Evolutionary conservation across 495 filamentous ascomycete genomes (phyloP).

Genomic region (Xylaria castorea): DNA sequence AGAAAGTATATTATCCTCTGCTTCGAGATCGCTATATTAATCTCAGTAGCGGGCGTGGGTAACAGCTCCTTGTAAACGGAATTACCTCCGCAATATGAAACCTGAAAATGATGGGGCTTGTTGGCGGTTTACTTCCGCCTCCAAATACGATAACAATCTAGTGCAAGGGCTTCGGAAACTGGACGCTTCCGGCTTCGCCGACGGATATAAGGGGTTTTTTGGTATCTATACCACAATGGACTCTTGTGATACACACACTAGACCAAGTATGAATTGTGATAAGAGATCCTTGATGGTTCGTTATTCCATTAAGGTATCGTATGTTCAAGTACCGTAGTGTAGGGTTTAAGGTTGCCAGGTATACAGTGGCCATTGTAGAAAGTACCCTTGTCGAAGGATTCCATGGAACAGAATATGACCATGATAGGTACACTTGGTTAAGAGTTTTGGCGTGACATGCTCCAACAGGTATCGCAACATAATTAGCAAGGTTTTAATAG

Average conservation of each 20-base stretch:
- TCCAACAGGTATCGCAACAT: not conserved
- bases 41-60: not conserved
- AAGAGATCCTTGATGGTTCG: not conserved
- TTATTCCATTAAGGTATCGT: not conserved
- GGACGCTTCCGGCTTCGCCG: not conserved
- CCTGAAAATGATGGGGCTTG: not conserved
- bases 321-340: not conserved
- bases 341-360: not conserved
- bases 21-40: not conserved
- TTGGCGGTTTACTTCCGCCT: not conserved
- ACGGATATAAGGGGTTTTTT: not conserved
- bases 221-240: no score
- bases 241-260: not conserved
- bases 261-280: not conserved
- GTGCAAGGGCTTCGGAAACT: not conserved
- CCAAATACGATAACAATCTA: not conserved
- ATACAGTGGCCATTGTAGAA: not conserved
- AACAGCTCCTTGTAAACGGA: not conserved
- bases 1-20: not conserved
- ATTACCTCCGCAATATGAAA: not conserved
- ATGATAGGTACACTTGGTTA: not conserved
- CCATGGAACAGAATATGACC: not conserved
- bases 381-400: slow-evolving; percentile 6
- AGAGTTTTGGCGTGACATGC: not conserved
- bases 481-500: no score